phyloP scores from a whole-genome alignment of 805 yeast species.

The Metschnikowia similis region DNA sequence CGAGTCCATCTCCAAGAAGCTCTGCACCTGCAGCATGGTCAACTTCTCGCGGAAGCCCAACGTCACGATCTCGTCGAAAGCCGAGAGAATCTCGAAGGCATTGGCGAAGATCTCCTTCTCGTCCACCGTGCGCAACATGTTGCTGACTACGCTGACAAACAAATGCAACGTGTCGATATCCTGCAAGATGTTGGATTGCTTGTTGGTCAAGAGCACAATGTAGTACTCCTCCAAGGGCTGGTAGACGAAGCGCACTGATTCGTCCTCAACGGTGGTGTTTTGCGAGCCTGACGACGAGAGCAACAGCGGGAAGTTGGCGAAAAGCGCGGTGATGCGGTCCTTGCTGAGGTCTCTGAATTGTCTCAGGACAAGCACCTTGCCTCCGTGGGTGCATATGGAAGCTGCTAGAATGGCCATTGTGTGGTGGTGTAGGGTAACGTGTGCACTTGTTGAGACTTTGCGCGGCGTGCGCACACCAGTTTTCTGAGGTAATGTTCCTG shows the following conservation, averaged over 20 bases:
- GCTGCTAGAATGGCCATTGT: slow-evolving; percentile 84
- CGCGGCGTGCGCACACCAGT: slow-evolving; percentile 12
- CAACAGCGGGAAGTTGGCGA: slow-evolving; percentile 81
- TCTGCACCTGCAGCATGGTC: slow-evolving; percentile 73
- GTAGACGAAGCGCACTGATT: slow-evolving; percentile 85
- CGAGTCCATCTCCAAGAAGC: slow-evolving; percentile 94
- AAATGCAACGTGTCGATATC: slow-evolving; percentile 89
- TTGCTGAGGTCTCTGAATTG: slow-evolving; percentile 83
- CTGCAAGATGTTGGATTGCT: slow-evolving; percentile 86
- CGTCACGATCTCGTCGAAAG: slow-evolving; percentile 90
- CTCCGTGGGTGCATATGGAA: slow-evolving; percentile 88
- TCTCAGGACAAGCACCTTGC: slow-evolving; percentile 87
- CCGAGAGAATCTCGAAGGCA: slow-evolving; percentile 84
- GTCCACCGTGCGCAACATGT: slow-evolving; percentile 65
- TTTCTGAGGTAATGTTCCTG: background rate
- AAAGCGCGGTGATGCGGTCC: slow-evolving; percentile 79
- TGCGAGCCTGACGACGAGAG: slow-evolving; percentile 67
- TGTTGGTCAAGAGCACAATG: slow-evolving; percentile 85
- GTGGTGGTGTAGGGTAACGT: slow-evolving; percentile 1
- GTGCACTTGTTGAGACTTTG: slow-evolving; percentile 1
- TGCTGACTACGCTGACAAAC: slow-evolving; percentile 76
- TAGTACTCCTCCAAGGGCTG: slow-evolving; percentile 94
- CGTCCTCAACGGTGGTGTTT: slow-evolving; percentile 93
- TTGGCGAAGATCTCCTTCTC: slow-evolving; percentile 78
- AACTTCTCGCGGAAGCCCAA: slow-evolving; percentile 89